Evolutionary conservation across 164 flowering plant species (phyloP), one percentile per base, ranked within the genome.

Genomic region (Macadamia integrifolia): DNA sequence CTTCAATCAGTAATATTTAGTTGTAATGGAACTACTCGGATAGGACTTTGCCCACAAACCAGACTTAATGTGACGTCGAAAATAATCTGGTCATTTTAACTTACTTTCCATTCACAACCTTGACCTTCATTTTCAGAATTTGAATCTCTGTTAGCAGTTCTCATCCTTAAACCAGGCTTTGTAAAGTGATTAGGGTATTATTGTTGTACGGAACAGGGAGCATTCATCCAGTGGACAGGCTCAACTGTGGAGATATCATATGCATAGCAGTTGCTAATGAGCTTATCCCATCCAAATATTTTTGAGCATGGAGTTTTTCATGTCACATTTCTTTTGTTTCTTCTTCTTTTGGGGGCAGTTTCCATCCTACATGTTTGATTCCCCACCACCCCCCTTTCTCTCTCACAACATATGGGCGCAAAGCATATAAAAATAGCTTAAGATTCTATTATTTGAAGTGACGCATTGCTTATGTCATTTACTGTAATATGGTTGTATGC

Each of bases 401-500:
- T 23, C 23, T 23, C 23, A 23, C 23, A 23, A 23, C 23, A 23
- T 23, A 23, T 23, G 23, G 23, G 23, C 23, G 13, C 50, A 46
- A 29, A 43, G n/a, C 61, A 55, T 18, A 44, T 49, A 55, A 29
- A 29, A 44, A 60, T 23, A n/a, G 31, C 31, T 12, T 50, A 28
- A 63, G 31, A 63, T 23, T 35, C 29, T 43, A 58, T 63, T 60
- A 32, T 58, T 44, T 31, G 42, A 30, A 61, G 48, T 69, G 70
- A 66, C 80, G 66, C 72, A 71, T 53, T 67, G 83, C 78, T 75
- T 23, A 43, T 70, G 67, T 81, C 84, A 81, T 73, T 72, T 60
- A 23, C 58, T 60, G 67, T 32, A 18, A 18, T 42, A 70, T 64
- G 50, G 58, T 57, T 62, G 69, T 64, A 57, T 56, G 60, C 44